These are phyloP conservation scores for Vitis cinerea DNA, from an alignment of 164 flowering plant species.

Conservation along the genomic window DNA sequence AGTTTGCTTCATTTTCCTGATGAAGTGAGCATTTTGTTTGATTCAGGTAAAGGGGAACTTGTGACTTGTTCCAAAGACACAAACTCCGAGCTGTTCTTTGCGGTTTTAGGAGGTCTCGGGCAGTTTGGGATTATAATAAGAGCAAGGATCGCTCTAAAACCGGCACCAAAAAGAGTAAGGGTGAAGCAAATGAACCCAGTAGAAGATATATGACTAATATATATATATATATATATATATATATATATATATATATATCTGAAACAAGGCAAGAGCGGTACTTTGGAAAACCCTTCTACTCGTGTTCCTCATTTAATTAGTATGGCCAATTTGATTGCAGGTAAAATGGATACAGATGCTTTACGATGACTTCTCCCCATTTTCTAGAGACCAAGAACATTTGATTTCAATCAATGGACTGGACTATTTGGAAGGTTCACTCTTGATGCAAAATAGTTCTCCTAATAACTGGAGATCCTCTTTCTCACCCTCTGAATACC, in stretches of 20 bases:
- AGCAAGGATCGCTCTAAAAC: constrained; percentile 69
- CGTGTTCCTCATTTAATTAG: not conserved
- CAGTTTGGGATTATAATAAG: constrained; percentile 91
- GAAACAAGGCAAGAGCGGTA: not conserved
- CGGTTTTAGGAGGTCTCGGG: constrained; percentile 86
- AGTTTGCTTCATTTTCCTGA: not conserved
- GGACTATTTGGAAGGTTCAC: constrained; percentile 73
- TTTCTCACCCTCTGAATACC: constrained; percentile 47
- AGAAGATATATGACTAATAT: not conserved
- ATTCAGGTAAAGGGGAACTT: constrained; percentile 71
- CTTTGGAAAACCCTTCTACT: too few relatives aligned
- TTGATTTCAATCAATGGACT: constrained; percentile 44
- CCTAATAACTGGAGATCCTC: constrained; percentile 70
- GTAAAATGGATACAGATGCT: constrained; percentile 74
- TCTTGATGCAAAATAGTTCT: constrained; percentile 39
- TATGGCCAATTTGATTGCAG: constrained; percentile 24
- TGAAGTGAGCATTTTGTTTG: not conserved
- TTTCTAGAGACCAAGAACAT: constrained; percentile 68
- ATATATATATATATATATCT: too few relatives aligned
- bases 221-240: too few relatives aligned
- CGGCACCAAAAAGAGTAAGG: constrained; percentile 79
- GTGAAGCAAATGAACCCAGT: too few relatives aligned
- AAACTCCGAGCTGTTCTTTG: constrained; percentile 72
- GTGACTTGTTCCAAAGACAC: constrained; percentile 56
- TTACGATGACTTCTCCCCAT: constrained; percentile 56